Conservation (phyloP, 2,329 filamentous ascomycete genomes). For the Dactylellina drechsleri region DNA sequence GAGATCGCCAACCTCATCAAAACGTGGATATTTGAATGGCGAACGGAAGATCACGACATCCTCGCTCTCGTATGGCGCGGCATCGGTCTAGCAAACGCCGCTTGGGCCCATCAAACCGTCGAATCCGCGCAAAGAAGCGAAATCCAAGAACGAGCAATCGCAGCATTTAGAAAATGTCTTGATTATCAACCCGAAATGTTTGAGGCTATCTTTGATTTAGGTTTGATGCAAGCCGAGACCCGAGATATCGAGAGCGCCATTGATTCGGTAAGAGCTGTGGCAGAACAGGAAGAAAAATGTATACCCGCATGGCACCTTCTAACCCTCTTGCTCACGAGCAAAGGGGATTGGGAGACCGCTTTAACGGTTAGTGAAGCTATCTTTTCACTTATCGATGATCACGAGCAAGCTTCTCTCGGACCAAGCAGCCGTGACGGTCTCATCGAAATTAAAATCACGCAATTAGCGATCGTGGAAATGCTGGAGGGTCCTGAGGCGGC, state of each 20-base stretch:
- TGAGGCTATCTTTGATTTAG: conserved; percentile 81
- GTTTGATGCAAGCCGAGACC: conserved; percentile 86
- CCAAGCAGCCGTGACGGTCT: conserved; percentile 79
- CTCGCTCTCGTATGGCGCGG: conserved; percentile 81
- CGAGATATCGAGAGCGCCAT: conserved; percentile 83
- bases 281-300: conserved; percentile 56
- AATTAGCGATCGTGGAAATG: conserved; percentile 83
- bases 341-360: conserved; percentile 84
- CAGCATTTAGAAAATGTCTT: conserved; percentile 77
- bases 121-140: conserved; percentile 76
- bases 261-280: conserved; percentile 64
- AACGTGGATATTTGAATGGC: conserved; percentile 75
- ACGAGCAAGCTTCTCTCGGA: conserved; percentile 46
- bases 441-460: conserved; percentile 95
- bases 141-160: conserved; percentile 80
- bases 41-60: conserved; percentile 65
- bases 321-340: conserved; percentile 82
- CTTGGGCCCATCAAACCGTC: conserved; percentile 85
- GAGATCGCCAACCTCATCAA: conserved; percentile 77
- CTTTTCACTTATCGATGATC: conserved; percentile 71
- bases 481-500: conserved; percentile 84
- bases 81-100: conserved; percentile 84
- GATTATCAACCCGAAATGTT: conserved; percentile 75
- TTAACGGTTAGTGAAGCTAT: conserved; percentile 86
- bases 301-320: conserved; percentile 93